phyloP scores from a whole-genome alignment of 2,329 filamentous ascomycete genomes.

The Magnaporthiopsis poae region DNA sequence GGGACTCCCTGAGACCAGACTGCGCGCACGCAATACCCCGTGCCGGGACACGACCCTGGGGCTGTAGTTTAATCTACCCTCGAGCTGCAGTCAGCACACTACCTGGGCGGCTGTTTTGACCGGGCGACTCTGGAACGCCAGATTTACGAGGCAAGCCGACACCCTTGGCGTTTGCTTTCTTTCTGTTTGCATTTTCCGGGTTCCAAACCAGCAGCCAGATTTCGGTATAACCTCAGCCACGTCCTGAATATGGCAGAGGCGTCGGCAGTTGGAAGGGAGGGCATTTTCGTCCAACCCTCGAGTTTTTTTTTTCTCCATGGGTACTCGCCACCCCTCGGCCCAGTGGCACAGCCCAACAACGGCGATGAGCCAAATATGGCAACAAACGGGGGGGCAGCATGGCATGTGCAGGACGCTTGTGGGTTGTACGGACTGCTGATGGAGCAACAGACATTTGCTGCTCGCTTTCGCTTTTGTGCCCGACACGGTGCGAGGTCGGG shows the following conservation, averaged over 20 bases:
- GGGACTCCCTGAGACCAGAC: neutral
- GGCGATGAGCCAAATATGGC: neutral
- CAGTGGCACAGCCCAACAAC: neutral
- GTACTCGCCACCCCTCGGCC: neutral
- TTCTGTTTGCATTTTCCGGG: neutral
- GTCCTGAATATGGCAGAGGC: neutral
- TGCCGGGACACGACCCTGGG: neutral
- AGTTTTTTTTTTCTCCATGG: neutral
- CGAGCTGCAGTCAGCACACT: conserved; percentile 1
- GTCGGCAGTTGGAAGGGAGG: neutral
- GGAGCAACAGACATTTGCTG: neutral
- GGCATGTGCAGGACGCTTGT: neutral
- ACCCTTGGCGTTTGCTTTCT: neutral
- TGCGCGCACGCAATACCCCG: too few species aligned
- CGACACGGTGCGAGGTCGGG: neutral
- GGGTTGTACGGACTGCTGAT: neutral
- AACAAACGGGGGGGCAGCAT: neutral
- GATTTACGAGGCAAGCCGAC: neutral
- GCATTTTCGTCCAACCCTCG: neutral
- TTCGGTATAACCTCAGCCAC: neutral
- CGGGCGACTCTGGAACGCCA: neutral
- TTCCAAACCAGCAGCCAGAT: neutral
- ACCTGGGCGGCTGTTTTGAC: conserved; percentile 1
- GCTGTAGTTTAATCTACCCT: neutral
- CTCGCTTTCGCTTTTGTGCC: neutral